phyloP scores from a whole-genome alignment of 768 basidiomycete species.

The Tylopilus balloui region DNA sequence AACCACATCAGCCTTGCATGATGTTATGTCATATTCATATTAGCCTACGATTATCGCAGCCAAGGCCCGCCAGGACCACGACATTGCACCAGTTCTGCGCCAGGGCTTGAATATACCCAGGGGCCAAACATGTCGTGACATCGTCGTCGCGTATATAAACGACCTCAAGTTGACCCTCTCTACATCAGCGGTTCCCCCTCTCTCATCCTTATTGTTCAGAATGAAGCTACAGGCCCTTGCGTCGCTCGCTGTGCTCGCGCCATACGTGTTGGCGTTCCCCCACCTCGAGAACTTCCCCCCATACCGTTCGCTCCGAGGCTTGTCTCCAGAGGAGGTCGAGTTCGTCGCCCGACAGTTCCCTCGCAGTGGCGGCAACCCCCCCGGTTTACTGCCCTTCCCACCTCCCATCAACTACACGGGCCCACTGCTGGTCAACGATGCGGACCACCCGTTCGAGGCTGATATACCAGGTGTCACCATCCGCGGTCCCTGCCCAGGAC shows the following conservation, averaged over 20 bases:
- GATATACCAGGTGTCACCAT: conserved; percentile 14
- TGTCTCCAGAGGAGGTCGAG: conserved; percentile 13
- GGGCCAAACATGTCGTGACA: background rate
- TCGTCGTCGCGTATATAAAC: background rate
- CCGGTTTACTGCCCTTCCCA: conserved; percentile 18
- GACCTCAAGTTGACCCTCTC: background rate
- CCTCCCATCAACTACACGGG: conserved; percentile 17
- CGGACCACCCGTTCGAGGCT: conserved; percentile 12
- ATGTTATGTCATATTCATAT: background rate
- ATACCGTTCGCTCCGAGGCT: conserved; percentile 14
- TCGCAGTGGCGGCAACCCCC: background rate
- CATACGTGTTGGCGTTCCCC: conserved; percentile 5
- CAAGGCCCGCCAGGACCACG: background rate
- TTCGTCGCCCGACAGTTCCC: too few relatives aligned
- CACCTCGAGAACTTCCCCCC: conserved; percentile 13
- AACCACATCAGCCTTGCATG: background rate
- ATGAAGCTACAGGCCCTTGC: conserved; percentile 1
- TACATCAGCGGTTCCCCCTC: background rate
- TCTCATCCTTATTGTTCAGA: background rate
- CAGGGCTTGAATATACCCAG: background rate
- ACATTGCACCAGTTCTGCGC: background rate
- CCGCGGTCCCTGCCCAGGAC: conserved; percentile 23
- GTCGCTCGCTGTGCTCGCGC: background rate
- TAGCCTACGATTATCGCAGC: background rate
- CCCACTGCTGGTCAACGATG: conserved; percentile 19